Base-by-base conservation (phyloP, 202 grass and related monocot species). In the Carex arenaria region DNA sequence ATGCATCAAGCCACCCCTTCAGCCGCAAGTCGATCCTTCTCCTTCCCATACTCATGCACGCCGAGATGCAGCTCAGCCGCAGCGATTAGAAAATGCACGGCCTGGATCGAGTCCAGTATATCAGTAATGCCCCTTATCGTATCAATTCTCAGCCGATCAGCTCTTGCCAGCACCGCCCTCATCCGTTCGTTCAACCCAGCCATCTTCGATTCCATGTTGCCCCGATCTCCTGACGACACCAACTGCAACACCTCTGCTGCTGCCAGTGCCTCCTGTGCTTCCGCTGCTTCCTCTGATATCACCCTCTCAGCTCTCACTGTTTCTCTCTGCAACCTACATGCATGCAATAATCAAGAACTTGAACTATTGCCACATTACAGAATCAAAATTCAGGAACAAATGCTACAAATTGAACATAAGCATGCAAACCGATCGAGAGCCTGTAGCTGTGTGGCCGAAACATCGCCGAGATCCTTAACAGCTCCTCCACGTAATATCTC, bases 31-130 rank as follows among this genome's bases (percentile, higher is more conserved):
- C 15, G 64, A 51, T 94, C 94, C 81, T 89, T 97, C 34, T 75
- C 86, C 72, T 71, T 84, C 13, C 92, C 90, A 54, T 91, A 97
- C 49, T 88, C 59, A 62, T 93, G 94, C 72, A 97, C 82, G 42
- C 79, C 54, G 81, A 89, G 87, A 80, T 89, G 88, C 64, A 97
- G 83, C 86, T 97, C 94, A 1, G 88, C 91, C 18, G 94, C 91
- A 65, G 94, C 87, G 72, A 93, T 84, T 73, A 97, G 89, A 83
- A 94, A 97, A 83, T 97, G 92, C 57, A 90, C 82, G 72, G 90
- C 90, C 84, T 97, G 92, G 56, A 69, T 30, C 12, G 94, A 89
- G 7, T 69, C 63, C 66, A 97, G 85, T 64, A 87, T 79, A 60
- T 72, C 90, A 87, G 89, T 84, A 68, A 94, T 89, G 70, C 28